phyloP scores from a whole-genome alignment of 345 rosid genomes.

The Citrus sinensis region DNA sequence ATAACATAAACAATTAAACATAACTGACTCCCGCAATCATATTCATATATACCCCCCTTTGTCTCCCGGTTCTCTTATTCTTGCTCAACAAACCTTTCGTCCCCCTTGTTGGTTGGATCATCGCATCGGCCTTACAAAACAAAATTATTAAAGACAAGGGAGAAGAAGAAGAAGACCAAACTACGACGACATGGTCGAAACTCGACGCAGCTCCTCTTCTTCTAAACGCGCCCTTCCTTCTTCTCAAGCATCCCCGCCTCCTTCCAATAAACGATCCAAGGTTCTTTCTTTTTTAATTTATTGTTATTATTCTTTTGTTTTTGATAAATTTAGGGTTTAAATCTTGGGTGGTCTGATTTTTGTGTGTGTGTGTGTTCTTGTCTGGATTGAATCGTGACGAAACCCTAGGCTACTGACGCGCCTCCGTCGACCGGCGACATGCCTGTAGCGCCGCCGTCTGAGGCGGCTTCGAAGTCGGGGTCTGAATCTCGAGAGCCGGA shows the following conservation, averaged over 20 bases:
- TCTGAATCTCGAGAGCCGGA: slow-evolving; percentile 54
- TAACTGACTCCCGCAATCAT: too few species aligned
- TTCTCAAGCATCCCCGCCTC: slow-evolving; percentile 45
- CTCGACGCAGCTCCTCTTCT: slow-evolving; percentile 85
- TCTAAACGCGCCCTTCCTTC: slow-evolving; percentile 73
- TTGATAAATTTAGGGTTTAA: slow-evolving; percentile 6
- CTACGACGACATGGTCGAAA: slow-evolving; percentile 70
- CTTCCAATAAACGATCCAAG: slow-evolving; percentile 73
- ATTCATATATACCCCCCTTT: too few species aligned
- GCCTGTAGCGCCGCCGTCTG: slow-evolving; percentile 21
- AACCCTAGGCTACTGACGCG: slow-evolving; percentile 54
- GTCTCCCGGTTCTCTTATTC: too few species aligned
- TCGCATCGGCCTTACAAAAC: too few species aligned
- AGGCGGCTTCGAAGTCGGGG: slow-evolving; percentile 44
- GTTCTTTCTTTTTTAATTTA: slow-evolving; percentile 25
- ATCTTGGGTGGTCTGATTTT: slow-evolving; percentile 14
- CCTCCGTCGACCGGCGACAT: slow-evolving; percentile 52
- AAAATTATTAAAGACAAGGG: background rate
- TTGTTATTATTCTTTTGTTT: background rate
- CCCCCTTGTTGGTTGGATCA: too few species aligned
- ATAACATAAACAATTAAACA: too few species aligned
- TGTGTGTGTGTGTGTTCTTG: background rate
- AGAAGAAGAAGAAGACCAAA: background rate
- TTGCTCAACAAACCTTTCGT: too few species aligned
- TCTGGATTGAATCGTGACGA: slow-evolving; percentile 16